These are phyloP conservation scores for Byssochlamys sp. DNA, from an alignment of 2,329 filamentous ascomycete genomes.

Conservation along the genomic window DNA sequence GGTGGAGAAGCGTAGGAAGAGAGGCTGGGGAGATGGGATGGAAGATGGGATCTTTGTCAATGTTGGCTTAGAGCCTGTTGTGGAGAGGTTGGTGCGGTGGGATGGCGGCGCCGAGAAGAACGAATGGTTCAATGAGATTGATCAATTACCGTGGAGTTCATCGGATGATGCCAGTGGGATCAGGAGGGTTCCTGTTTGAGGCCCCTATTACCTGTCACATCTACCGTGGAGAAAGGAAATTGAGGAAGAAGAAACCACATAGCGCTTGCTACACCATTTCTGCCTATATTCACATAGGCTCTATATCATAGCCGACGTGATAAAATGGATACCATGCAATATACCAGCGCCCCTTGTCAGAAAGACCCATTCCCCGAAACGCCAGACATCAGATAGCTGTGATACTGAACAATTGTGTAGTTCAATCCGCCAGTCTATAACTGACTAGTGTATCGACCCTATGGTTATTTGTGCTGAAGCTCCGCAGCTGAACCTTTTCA, in stretches of 20 bases:
- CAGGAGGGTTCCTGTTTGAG: no score
- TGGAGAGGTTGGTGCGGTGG: slow-evolving; percentile 22
- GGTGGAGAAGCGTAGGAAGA: slow-evolving; percentile 24
- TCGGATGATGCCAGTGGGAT: background rate
- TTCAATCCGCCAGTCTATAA: slow-evolving; percentile 54
- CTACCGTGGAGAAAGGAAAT: background rate
- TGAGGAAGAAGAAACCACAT: background rate
- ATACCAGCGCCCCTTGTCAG: background rate
- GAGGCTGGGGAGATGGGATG: slow-evolving; percentile 28
- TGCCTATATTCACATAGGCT: background rate
- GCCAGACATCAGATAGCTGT: background rate
- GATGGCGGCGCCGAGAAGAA: slow-evolving; percentile 18
- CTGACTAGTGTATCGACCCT: slow-evolving; percentile 91
- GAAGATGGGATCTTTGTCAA: slow-evolving; percentile 15
- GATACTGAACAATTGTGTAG: slow-evolving; percentile 12
- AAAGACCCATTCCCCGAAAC: background rate
- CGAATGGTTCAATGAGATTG: slow-evolving; percentile 18
- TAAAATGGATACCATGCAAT: background rate
- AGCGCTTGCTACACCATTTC: background rate
- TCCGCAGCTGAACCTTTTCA: slow-evolving; percentile 88
- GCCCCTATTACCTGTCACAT: background rate
- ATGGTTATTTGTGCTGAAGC: slow-evolving; percentile 92
- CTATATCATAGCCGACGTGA: background rate
- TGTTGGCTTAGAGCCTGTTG: slow-evolving; percentile 16
- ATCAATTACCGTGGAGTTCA: slow-evolving; percentile 22